Evolutionary conservation across 2,329 filamentous ascomycete genomes (phyloP).

Genomic region (Leptosphaerulina australis): DNA sequence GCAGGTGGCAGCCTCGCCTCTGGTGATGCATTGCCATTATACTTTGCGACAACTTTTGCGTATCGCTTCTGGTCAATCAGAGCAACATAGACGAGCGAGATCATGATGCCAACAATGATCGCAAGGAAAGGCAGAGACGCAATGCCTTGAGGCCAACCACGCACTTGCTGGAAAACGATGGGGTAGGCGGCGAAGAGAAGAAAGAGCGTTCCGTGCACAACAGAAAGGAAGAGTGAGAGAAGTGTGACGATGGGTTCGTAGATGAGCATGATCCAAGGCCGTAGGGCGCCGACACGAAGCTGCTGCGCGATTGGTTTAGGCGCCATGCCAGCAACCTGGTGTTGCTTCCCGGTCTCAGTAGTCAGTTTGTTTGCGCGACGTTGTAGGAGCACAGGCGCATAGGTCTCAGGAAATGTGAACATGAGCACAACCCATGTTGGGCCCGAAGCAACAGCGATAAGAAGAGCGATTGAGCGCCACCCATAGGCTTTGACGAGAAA

Average conservation of each 20-base stretch:
- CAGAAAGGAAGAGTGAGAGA: conserved; percentile 21
- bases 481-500: conserved; percentile 70
- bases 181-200: conserved; percentile 56
- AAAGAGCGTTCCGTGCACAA: conserved; percentile 48
- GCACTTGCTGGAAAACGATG: conserved; percentile 59
- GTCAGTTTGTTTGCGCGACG: conserved; percentile 71
- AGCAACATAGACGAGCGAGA: conserved; percentile 25
- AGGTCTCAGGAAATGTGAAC: conserved; percentile 87
- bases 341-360: conserved; percentile 66
- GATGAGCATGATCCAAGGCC: conserved; percentile 60
- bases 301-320: conserved; percentile 55
- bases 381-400: conserved; percentile 76
- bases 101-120: conserved; percentile 61
- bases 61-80: conserved; percentile 27
- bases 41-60: conserved; percentile 17
- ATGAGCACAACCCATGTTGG: conserved; percentile 69
- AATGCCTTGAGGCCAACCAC: conserved; percentile 61
- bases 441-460: conserved; percentile 70
- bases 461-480: conserved; percentile 75
- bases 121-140: conserved; percentile 68
- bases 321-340: conserved; percentile 53
- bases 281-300: conserved; percentile 62
- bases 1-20: conserved; percentile 56
- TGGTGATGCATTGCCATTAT: conserved; percentile 57
- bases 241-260: conserved; percentile 60